phyloP scores from a whole-genome alignment of 345 rosid species.

The Aurinia saxatilis region DNA sequence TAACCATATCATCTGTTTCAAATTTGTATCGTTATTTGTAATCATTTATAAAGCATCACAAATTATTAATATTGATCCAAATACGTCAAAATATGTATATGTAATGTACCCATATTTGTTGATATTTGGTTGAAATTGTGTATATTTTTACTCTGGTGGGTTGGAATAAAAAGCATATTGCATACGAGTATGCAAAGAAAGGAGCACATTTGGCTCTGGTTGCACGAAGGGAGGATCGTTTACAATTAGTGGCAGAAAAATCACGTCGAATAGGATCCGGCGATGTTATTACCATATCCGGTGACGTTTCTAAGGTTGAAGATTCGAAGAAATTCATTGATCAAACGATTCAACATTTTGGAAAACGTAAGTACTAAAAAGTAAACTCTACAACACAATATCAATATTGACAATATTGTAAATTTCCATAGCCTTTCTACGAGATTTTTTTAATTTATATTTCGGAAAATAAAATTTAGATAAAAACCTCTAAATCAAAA shows the following conservation, averaged over 20 bases:
- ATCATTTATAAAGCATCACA: too few species aligned
- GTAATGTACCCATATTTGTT: neutral
- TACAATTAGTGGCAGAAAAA: conserved; percentile 16
- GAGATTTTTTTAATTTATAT: too few species aligned
- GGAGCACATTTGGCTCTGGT: conserved; percentile 26
- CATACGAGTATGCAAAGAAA: conserved; percentile 33
- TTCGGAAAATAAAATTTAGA: too few species aligned
- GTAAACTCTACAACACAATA: too few species aligned
- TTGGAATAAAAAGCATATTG: conserved; percentile 5
- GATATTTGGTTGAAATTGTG: neutral
- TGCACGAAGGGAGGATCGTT: conserved; percentile 25
- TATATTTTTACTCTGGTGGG: neutral
- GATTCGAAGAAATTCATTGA: conserved; percentile 27
- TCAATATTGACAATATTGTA: too few species aligned
- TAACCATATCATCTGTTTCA: too few species aligned
- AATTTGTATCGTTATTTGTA: too few species aligned
- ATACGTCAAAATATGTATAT: too few species aligned
- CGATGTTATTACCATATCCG: conserved; percentile 17
- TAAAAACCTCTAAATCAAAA: too few species aligned
- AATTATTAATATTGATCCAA: too few species aligned
- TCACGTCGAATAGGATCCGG: conserved; percentile 23
- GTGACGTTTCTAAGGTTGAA: conserved; percentile 22
- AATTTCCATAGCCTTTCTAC: too few species aligned
- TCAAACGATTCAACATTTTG: conserved; percentile 19
- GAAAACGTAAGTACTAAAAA: conserved; percentile 13